Evolutionary conservation across 352 stramenopile species (phyloP), one percentile per base, ranked within the genome.

Genomic region (Phytophthora kernoviae): DNA sequence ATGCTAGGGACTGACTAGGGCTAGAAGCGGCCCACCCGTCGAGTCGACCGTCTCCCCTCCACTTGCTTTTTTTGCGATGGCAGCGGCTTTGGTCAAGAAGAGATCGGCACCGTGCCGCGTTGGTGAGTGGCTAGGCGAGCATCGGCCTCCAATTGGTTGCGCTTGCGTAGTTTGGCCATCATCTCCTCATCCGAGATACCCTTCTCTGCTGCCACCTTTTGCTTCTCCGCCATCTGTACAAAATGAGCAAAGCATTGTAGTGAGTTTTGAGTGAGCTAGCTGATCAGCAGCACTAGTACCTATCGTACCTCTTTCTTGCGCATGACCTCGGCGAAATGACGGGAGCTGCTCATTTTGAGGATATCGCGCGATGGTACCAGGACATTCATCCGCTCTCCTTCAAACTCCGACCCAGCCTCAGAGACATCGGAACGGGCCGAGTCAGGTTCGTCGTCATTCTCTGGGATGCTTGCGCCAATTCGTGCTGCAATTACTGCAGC

Each of bases 101-200:
- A 80, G 48, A 0, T 88, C 32, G 4, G 47, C 44, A n/a, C 73
- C 58, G n/a, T 66, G 53, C n/a, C 72, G 68, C 12, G 67, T 77
- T 21, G 78, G 84, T 17, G 84, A 91, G n/a, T 88, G 17, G 84
- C 76, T 8, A 93, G 70, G 20, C 84, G 81, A 18, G 76, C 65
- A 54, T 90, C 81, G 0, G 76, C 62, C 49, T 93, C 84, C 27
- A 86, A 59, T 30, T 93, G 84, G 44, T 76, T 91, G 27, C 81
- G 84, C 33, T 93, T 93, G 18, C 80, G 74, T 34, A 88, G 66
- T 50, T 93, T 93, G 11, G 77, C 76, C 56, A 91, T 71, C 72
- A 91, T 85, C 65, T 93, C 84, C 58, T 93, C 84, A 48, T 93
- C 82, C 20, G 84, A 93, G 63, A 93, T 83, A n/a, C 84, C 84